Base-by-base conservation (phyloP, 495 filamentous ascomycete species). In the Penicillium chermesinum region DNA sequence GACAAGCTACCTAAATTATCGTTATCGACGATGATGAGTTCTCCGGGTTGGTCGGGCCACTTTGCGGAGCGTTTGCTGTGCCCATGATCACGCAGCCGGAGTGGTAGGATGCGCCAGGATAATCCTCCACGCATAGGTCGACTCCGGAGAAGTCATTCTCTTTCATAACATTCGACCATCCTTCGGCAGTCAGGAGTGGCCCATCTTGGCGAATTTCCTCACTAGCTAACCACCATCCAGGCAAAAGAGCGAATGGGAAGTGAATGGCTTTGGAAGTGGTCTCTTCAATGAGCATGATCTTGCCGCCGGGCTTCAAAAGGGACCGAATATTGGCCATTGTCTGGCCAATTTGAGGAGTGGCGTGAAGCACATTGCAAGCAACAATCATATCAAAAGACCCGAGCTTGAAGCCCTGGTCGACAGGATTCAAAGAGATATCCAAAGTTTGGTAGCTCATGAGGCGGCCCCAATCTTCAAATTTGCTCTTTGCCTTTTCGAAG, bases 311-410 rank as follows among this genome's bases (percentile, higher is more conserved):
- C 47, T 65, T 71, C 25, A 77, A 48, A 14, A 75, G 43, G 1
- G 44, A 49, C 0, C 67, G 62, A 2, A 67, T 60, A 34, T 77
- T 71, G 7, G 54, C 44, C 67, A 82, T 72, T 1, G 76, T 79
- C 9, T 64, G 56, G 21, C 58, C 50, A 44, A 78, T 66, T 7
- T 64, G 64, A 19, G 63, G 58, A 1, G 78, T 80, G 1, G 78
- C 72, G 40, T 82, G 80, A 2, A 83, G 51, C 2, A 75, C 73
- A 42, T 78, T 69, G 34, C 63, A 73, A 1, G 77, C 72, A n/a
- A 82, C 55, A 9, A 81, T 64, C 18, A 79, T 36, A 39, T 81
- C 78, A 25, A 73, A 82, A 0, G 50, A 57, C 0, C 57, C 63
- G 12, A 57, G 61, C 1, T 60, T 62, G 46, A 76, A 81, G 14